Evolutionary conservation across 345 rosid genomes (phyloP).

Genomic region (Eucalyptus cloeziana): DNA sequence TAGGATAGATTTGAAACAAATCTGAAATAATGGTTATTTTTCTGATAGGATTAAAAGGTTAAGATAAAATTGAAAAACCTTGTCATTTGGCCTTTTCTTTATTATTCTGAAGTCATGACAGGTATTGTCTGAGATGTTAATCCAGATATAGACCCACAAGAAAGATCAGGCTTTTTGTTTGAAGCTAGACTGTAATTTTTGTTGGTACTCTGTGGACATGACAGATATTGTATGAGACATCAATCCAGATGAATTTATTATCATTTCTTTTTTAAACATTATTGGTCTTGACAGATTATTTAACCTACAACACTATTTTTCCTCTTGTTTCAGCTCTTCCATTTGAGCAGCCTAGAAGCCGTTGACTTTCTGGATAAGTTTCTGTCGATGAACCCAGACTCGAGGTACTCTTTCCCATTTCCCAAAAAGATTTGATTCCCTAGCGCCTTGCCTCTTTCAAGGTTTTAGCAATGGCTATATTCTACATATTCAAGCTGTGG

Average conservation of each 20-base stretch:
- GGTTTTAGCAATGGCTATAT: not conserved
- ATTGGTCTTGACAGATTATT: not conserved
- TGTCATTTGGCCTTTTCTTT: not conserved
- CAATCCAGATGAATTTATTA: not conserved
- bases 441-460: not conserved
- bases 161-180: not conserved
- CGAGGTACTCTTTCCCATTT: constrained; percentile 36
- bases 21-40: not conserved
- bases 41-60: not conserved
- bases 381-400: constrained; percentile 77
- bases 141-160: not conserved
- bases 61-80: not conserved
- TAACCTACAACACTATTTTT: not conserved
- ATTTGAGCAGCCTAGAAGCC: constrained; percentile 66
- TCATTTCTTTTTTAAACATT: not conserved
- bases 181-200: not conserved
- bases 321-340: constrained; percentile 48
- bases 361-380: constrained; percentile 68
- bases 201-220: not conserved
- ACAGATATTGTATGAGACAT: not conserved
- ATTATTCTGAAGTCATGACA: not conserved
- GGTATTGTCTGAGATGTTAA: not conserved
- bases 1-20: not conserved
- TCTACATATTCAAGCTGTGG: not conserved
- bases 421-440: not conserved